phyloP scores from a whole-genome alignment of 2,329 filamentous ascomycete genomes.

The Metarhizium album region DNA sequence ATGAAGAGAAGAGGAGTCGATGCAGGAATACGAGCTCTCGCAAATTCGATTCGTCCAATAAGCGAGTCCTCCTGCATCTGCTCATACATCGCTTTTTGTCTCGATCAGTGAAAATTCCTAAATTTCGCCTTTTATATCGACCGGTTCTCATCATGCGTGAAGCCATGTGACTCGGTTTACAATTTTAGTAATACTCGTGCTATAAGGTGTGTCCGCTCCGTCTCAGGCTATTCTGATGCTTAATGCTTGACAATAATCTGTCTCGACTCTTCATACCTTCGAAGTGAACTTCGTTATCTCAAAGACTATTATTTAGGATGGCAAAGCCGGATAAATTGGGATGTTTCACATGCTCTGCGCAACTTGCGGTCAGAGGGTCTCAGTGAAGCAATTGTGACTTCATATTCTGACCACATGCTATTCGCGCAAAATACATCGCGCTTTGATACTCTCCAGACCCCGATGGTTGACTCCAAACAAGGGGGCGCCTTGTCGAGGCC shows the following conservation, averaged over 20 bases:
- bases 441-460: constrained; percentile 5
- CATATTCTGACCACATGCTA: constrained; percentile 3
- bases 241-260: background rate
- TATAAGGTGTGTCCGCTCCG: background rate
- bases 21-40: background rate
- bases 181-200: background rate
- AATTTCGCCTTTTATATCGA: background rate
- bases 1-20: background rate
- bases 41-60: background rate
- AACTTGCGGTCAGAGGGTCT: constrained; percentile 3
- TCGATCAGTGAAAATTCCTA: background rate
- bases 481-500: constrained; percentile 7
- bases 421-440: constrained; percentile 2
- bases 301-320: constrained; percentile 1
- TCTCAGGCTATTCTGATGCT: background rate
- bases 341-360: constrained; percentile 6
- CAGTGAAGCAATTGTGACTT: background rate
- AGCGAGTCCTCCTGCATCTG: background rate
- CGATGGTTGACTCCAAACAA: constrained; percentile 8
- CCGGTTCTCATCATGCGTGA: background rate
- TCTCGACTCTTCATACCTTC: background rate
- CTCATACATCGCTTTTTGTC: background rate
- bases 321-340: constrained; percentile 1
- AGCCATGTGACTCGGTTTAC: background rate
- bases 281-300: background rate